Conservation (phyloP, 1,284 basidiomycete species). For the Austroboletus novae-zelandiae region DNA sequence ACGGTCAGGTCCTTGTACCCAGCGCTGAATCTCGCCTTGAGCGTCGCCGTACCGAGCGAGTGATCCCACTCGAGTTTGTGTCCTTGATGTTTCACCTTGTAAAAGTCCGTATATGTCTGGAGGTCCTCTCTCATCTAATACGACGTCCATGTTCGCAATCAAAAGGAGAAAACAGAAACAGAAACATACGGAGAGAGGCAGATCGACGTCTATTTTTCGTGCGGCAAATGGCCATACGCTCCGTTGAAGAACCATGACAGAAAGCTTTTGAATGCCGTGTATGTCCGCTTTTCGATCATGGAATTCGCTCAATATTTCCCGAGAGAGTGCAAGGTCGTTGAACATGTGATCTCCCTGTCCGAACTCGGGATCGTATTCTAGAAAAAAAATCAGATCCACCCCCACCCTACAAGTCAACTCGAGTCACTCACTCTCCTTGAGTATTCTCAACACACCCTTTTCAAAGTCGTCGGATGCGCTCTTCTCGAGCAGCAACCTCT, state of each 20-base stretch:
- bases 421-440: constrained; percentile 67
- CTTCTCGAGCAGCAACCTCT: constrained; percentile 81
- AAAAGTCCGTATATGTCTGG: constrained; percentile 62
- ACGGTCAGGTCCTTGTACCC: constrained; percentile 88
- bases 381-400: not conserved
- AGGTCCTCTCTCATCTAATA: constrained; percentile 70
- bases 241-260: constrained; percentile 70
- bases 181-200: constrained; percentile 50
- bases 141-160: not conserved
- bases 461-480: constrained; percentile 94
- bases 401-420: not conserved
- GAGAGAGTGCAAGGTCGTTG: constrained; percentile 75
- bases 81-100: constrained; percentile 72
- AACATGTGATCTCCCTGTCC: constrained; percentile 90
- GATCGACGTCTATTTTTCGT: constrained; percentile 46
- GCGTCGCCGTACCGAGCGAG: constrained; percentile 72
- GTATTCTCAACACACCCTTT: constrained; percentile 81
- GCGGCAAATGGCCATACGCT: constrained; percentile 75
- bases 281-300: constrained; percentile 37
- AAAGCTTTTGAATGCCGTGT: constrained; percentile 44
- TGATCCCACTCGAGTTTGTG: constrained; percentile 82
- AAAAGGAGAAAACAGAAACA: not conserved
- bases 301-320: constrained; percentile 65
- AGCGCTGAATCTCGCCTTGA: constrained; percentile 67
- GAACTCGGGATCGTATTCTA: constrained; percentile 87